Conservation (phyloP, 345 rosid genomes). For the Draba incana region DNA sequence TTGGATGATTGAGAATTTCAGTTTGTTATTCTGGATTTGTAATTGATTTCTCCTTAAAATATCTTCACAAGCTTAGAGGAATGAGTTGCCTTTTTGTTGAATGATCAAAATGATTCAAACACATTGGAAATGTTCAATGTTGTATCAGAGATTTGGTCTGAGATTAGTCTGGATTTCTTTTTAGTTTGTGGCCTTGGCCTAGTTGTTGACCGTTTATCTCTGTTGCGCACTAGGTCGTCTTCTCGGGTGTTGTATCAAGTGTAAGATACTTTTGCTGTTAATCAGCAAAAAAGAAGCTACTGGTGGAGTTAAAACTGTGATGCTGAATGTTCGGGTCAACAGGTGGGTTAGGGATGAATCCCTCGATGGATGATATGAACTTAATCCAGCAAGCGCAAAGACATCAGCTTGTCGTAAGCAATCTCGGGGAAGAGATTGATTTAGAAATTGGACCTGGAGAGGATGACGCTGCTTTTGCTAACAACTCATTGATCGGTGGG, state of each 20-base stretch:
- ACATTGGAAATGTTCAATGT: constrained; percentile 16
- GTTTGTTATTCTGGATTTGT: constrained; percentile 1
- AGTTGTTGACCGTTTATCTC: constrained; percentile 5
- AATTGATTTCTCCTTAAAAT: not conserved
- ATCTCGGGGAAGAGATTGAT: constrained; percentile 97
- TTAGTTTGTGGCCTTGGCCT: constrained; percentile 2
- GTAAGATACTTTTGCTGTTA: constrained; percentile 30
- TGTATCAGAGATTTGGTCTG: not conserved
- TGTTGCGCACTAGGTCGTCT: constrained; percentile 22
- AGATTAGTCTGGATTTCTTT: not conserved
- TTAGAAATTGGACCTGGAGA: constrained; percentile 95
- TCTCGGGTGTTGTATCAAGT: constrained; percentile 12
- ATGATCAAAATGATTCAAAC: constrained; percentile 24
- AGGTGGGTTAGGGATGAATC: constrained; percentile 85
- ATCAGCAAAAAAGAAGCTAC: constrained; percentile 36
- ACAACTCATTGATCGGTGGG: constrained; percentile 68
- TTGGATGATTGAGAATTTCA: constrained; percentile 18
- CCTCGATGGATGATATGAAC: constrained; percentile 95
- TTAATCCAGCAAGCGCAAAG: constrained; percentile 96
- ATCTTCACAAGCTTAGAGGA: constrained; percentile 22
- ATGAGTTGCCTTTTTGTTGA: constrained; percentile 9
- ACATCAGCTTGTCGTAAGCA: constrained; percentile 90
- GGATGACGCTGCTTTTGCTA: constrained; percentile 83
- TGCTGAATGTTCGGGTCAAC: constrained; percentile 93
- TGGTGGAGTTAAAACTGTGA: constrained; percentile 57